Evolutionary conservation across 2,329 filamentous ascomycete species (phyloP).

Genomic region (Cylindrodendrum hubeiense): DNA sequence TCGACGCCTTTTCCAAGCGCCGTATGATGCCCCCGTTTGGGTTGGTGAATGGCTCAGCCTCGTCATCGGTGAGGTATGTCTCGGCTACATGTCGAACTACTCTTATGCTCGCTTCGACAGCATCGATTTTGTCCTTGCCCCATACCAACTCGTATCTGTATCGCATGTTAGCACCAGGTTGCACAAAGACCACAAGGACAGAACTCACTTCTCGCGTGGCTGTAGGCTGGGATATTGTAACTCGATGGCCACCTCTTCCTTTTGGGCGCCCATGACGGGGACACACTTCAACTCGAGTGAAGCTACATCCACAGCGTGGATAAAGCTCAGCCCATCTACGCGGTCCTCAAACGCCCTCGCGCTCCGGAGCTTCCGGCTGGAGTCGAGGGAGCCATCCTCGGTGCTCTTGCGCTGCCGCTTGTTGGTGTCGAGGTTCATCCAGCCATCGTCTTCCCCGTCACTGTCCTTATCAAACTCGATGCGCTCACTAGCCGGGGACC

Average conservation of each 20-base stretch:
- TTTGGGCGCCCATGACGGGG: conserved; percentile 61
- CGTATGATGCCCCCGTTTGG: conserved; percentile 81
- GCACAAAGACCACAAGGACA: background rate
- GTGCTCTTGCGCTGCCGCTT: conserved; percentile 62
- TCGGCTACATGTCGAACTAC: conserved; percentile 78
- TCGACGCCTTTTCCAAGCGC: conserved; percentile 79
- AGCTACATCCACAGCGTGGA: conserved; percentile 71
- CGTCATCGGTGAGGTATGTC: conserved; percentile 80
- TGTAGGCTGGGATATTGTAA: conserved; percentile 87
- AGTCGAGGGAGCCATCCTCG: conserved; percentile 57
- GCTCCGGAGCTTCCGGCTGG: conserved; percentile 61
- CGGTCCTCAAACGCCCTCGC: conserved; percentile 59
- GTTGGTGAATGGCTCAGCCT: conserved; percentile 77
- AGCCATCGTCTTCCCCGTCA: conserved; percentile 65
- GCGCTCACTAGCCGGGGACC: conserved; percentile 62
- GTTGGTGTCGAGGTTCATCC: conserved; percentile 60
- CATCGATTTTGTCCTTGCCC: conserved; percentile 84
- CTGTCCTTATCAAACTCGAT: conserved; percentile 65
- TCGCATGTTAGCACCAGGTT: conserved; percentile 35
- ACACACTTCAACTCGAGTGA: conserved; percentile 64
- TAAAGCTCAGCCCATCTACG: conserved; percentile 59
- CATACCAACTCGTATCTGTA: conserved; percentile 73
- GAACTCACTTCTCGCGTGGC: conserved; percentile 73
- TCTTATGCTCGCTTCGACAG: conserved; percentile 78
- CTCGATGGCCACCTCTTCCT: conserved; percentile 70